Conservation (phyloP, 345 rosid species). For the Acer saccharum region DNA sequence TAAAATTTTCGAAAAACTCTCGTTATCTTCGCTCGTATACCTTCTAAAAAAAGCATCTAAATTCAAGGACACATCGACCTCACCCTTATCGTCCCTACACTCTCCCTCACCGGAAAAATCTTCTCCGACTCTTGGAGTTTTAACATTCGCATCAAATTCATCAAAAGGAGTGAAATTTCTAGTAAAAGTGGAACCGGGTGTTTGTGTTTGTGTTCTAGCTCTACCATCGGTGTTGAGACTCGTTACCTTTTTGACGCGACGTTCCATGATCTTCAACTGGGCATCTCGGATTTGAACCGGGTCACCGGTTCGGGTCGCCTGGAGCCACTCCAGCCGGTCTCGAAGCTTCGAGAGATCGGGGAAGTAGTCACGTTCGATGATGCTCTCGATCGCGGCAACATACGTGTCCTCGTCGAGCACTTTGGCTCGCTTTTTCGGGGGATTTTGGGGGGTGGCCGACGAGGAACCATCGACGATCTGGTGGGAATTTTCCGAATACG, state of each 20-base stretch:
- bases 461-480: slow-evolving; percentile 36
- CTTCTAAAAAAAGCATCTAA: slow-evolving; percentile 85
- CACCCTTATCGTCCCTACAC: slow-evolving; percentile 38
- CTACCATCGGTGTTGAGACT: slow-evolving; percentile 39
- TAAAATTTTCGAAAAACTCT: slow-evolving; percentile 77
- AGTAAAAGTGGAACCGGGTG: slow-evolving; percentile 85
- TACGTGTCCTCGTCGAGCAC: slow-evolving; percentile 91
- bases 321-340: slow-evolving; percentile 94
- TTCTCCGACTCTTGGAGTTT: slow-evolving; percentile 41
- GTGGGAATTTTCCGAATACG: slow-evolving; percentile 31
- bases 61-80: slow-evolving; percentile 55
- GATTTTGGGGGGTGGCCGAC: slow-evolving; percentile 25
- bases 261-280: slow-evolving; percentile 92
- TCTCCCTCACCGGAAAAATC: slow-evolving; percentile 39
- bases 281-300: slow-evolving; percentile 90
- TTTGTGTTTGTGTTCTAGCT: slow-evolving; percentile 51
- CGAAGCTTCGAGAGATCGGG: slow-evolving; percentile 94
- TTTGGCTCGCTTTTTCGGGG: slow-evolving; percentile 51
- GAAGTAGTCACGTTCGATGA: slow-evolving; percentile 94
- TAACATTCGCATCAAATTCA: slow-evolving; percentile 61
- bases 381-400: slow-evolving; percentile 85
- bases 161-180: slow-evolving; percentile 81
- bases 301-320: slow-evolving; percentile 81
- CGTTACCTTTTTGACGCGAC: slow-evolving; percentile 61
- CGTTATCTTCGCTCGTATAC: slow-evolving; percentile 91